Evolutionary conservation across 306 rosid species (phyloP).

Genomic region (apple (Malus domestica)): ASM211411v1 NC_041796.1:27339501-27340000

Average conservation of each 20-base stretch:
- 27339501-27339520: too few species aligned
- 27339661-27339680: too few species aligned
- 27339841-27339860: constrained; percentile 20
- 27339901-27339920: rapidly evolving
- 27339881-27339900: constrained; percentile 21
- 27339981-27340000: not conserved
- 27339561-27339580: too few species aligned
- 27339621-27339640: too few species aligned
- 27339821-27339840: constrained; percentile 22
- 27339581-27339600: too few species aligned
- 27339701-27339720: not conserved
- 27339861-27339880: constrained; percentile 22
- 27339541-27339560: too few species aligned
- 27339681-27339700: too few species aligned
- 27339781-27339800: not conserved
- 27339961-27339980: not conserved
- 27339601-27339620: too few species aligned
- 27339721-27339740: not conserved
- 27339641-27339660: too few species aligned
- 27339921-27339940: too few species aligned
- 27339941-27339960: not conserved
- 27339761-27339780: not conserved
- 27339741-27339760: not conserved
- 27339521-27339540: too few species aligned
- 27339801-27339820: not conserved